Evolutionary conservation across 768 basidiomycete genomes (phyloP), one percentile per base, ranked within the genome.

Genomic region (Pleurotus salmoneostramineus): DNA sequence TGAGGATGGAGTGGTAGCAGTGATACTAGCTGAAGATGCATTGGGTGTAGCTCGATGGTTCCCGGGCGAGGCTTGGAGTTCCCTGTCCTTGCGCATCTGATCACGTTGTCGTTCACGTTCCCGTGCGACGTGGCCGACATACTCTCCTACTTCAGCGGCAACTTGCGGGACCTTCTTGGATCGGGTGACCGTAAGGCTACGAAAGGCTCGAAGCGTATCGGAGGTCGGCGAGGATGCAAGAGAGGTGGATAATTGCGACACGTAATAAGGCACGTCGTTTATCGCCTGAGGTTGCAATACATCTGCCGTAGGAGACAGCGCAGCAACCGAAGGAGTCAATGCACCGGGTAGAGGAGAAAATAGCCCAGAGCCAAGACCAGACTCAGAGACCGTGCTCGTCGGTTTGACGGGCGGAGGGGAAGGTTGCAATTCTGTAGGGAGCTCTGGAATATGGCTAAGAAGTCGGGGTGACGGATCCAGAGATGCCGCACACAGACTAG

Each of bases 31-130:
- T 4, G 68, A 64, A 15, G 64, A 62, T 35, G 70, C 62, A 42
- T 72, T 67, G 6, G 62, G 50, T 58, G 74, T 62, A 47, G 68
- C 71, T 6, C 76, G 76, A 1, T 76, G 75, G 27, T 68, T 63
- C 31, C 66, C 60, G 33, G 52, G 52, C 4, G 52, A 55, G 32
- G 61, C 56, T 2, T 69, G 76, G 37, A 71, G 76, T 64, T 90
- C 87, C 15, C 87, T 74, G 68, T 88, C 89, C 48, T 80, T 74
- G 62, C 84, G 83, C 48, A 91, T 77, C 31, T 89, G 77, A 62
- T 92, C 90, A 5, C 89, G 77, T 68, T 94, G 91, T 57, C 78
- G 77, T 60, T 93, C 92, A 14, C 92, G 77, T 63, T 93, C 92
- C 61, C 82, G 83, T 3, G 84, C 85, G 4, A 92, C 80, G 6